Base-by-base conservation (phyloP, 495 filamentous ascomycete species). In the Elasticomyces elasticus region DNA sequence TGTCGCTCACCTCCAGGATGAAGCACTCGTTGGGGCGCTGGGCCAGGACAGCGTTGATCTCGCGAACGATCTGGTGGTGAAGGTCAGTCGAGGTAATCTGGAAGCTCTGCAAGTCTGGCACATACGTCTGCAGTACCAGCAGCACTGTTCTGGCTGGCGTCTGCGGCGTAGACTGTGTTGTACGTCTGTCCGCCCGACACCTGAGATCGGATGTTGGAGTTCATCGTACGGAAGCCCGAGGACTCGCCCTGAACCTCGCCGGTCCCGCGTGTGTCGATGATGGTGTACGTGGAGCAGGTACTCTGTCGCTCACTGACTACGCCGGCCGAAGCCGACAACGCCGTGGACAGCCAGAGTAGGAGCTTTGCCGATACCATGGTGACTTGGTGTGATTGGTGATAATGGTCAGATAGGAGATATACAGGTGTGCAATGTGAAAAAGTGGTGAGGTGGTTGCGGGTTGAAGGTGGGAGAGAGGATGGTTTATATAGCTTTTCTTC, bases 221-320 rank as follows among this genome's bases (percentile, higher is more conserved):
- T 60, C 57, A 60, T 56, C 7, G 52, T 60, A 5, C 41, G 44
- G 45, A 60, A 60, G 46, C 45, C 53, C 5, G 52, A 12, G 2
- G 52, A 60, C n/a, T 24, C 43, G 44, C 57, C 57, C 45, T 60
- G 57, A 30, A 22, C 19, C 24, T 55, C 53, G 25, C 43, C 31
- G 5, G 57, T 56, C 7, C 57, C 57, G 23, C 54, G 57, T 11
- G 57, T 60, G 54, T 60, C 47, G 42, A 60, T 56, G 41, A 60
- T 35, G 15, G 53, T n/a, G n/a, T n/a, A n/a, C n/a, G n/a, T n/a
- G n/a, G n/a, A n/a, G n/a, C n/a, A n/a, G n/a, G n/a, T n/a, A n/a
- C n/a, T n/a, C n/a, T n/a, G n/a, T n/a, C n/a, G n/a, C n/a, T n/a
- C n/a, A n/a, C n/a, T n/a, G n/a, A n/a, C n/a, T n/a, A n/a, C n/a